Evolutionary conservation across 768 basidiomycete genomes (phyloP), one percentile per base, ranked within the genome.

Genomic region (Russula griseocarnosa): DNA sequence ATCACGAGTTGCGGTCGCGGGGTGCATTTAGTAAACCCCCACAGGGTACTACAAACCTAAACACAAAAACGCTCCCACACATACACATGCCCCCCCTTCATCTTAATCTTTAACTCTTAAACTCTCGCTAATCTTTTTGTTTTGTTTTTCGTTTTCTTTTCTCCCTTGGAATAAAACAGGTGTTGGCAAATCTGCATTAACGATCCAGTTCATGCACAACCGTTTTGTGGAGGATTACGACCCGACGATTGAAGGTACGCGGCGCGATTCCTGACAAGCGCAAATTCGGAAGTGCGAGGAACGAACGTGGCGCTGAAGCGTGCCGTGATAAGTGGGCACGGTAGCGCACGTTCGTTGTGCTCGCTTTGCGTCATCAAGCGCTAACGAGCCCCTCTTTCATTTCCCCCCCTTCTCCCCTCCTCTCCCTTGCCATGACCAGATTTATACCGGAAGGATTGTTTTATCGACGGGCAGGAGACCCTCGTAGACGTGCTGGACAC

Each of bases 161-260:
- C 3, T 10, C 10, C 9, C 1, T 32, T 9, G 34, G 1, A 36
- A 42, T 4, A 24, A 36, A 20, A 40, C 58, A 82, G 83, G 83
- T 73, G 84, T 86, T 61, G 89, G 89, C 44, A 91, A 98, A 82
- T 94, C 92, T 55, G 93, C 93, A 30, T 75, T 97, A 77, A 98
- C 96, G 58, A 97, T 98, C 71, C 96, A 98, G 75, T 98, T 98
- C 80, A 96, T 98, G 71, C 94, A 98, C 73, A 90, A 88, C 70
- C 89, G 90, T 73, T 94, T 94, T 72, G 92, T 94, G 65, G 89
- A 92, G 74, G 90, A 94, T 74, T 94, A 84, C 61, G 93, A 98
- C 74, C 95, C 96, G 32, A 97, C 95, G 30, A 98, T 98, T 69
- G 96, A 96, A 78, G 89, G 91, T 87, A 66, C 5, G 51, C 3